Evolutionary conservation across 2,329 filamentous ascomycete genomes (phyloP), one percentile per base, ranked within the genome.

Genomic region (Phyllachora maydis): DNA sequence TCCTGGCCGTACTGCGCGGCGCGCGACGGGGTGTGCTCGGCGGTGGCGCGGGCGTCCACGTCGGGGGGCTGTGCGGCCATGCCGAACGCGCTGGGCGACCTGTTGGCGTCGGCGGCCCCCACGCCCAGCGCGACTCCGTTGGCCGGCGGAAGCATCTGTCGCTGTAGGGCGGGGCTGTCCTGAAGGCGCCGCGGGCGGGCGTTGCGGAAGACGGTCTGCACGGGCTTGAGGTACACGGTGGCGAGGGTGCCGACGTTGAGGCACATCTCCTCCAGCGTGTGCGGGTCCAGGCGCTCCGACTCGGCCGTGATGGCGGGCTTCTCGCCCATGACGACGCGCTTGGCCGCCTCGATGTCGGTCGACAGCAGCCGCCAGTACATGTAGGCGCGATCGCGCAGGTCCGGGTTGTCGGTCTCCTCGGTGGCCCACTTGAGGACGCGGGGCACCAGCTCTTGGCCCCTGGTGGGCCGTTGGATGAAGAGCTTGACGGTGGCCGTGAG

Each of bases 301-400:
- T 98, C 88, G 16, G 88, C 85, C 2, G 83, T 92, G 46, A 98
- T 95, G 6, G 85, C 66, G 5, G 88, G 88, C 45, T 98, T 98
- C 35, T 91, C 77, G 29, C 88, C 85, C 85, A 98, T 95, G 34
- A 98, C 83, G 24, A 98, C 68, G 31, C 70, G 58, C 42, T 77
- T 88, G 2, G 88, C 88, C 1, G 75, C 68, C 23, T 73, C 70
- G 35, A 91, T 85, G 43, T 93, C 83, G 1, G 82, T 90, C 2
- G 82, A 92, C 2, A 98, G 61, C 9, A 98, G 62, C 4, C 88
- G 78, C 88, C 88, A 98, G 56, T 98, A 98, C 83, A 98, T 95
- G 55, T 93, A 98, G 0, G 88, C 88, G 37, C 88, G 63, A 45
- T 98, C 88, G 32, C 88, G 72, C 14, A 98, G 65, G 47, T 98